These are phyloP conservation scores for Knufia petricola DNA, from an alignment of 2,329 filamentous ascomycete species.

Conservation along the genomic window DNA sequence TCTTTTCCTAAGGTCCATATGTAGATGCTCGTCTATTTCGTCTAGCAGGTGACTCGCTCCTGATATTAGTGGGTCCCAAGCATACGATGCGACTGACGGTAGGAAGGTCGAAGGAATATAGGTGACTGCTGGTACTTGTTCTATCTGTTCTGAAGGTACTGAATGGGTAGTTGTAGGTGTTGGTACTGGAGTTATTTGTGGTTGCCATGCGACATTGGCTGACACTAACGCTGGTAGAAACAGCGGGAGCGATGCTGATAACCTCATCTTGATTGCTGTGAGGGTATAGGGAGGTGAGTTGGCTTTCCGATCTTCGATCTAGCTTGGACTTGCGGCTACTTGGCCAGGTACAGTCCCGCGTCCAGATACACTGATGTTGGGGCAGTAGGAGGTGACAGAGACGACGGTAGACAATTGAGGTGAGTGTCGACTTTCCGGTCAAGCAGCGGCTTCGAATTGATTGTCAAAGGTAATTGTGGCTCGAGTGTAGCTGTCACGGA, in stretches of 20 bases:
- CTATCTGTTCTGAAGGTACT: background rate
- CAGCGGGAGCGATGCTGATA: background rate
- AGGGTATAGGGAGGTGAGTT: background rate
- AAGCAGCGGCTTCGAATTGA: background rate
- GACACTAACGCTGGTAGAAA: background rate
- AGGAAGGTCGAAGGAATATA: slow-evolving; percentile 1
- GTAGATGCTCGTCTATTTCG: slow-evolving; percentile 7
- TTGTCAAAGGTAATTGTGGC: background rate
- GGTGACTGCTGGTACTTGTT: background rate
- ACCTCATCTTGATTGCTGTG: slow-evolving; percentile 3
- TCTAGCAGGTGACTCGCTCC: slow-evolving; percentile 3
- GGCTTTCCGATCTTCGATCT: background rate
- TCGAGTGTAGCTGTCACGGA: background rate
- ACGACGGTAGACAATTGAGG: too few species aligned
- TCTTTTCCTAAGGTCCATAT: slow-evolving; percentile 15
- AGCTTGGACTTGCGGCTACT: background rate
- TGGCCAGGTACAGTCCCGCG: background rate
- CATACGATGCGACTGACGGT: background rate
- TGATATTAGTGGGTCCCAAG: slow-evolving; percentile 8
- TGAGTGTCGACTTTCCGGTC: background rate
- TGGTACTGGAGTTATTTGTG: background rate
- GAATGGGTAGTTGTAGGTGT: background rate
- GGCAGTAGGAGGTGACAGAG: too few species aligned
- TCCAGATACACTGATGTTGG: too few species aligned
- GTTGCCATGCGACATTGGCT: background rate